Base-by-base conservation (phyloP, 83 land plant genomes). In the Picea abies region DNA sequence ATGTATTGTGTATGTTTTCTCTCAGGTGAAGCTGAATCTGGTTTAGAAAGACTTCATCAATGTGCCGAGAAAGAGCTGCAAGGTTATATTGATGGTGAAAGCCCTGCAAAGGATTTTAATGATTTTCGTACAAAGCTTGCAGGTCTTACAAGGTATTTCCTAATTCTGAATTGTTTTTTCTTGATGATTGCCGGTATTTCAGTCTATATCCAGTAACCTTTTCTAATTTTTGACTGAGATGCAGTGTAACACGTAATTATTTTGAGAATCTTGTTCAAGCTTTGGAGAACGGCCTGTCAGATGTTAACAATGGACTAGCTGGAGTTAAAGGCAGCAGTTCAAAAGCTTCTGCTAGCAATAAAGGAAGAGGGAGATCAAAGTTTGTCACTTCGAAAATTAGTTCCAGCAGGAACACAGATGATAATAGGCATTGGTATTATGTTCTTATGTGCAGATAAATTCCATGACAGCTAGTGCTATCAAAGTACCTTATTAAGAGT, bases 61-160 rank as follows among this genome's bases (percentile, higher is more conserved):
- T 94, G 96, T 85, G 96, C 91, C 14, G 96, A 94, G 79, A 94
- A 94, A 84, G 96, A 94, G 61, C 64, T 94, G 14, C 88, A 90
- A 52, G 19, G 11, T 22, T 92, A 82, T 78, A 84, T 92, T 79
- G 92, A 86, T 20, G 92, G 87, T 8, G 93, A 88, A 15, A 81
- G 86, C 16, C 85, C 87, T 6, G 47, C 85, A 41, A 86, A 86
- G 76, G 88, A 85, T 60, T 94, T 94, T 83, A 92, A 89, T 87
- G 95, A 92, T 9, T 94, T 94, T 64, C 91, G 96, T 19, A 91
- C 92, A 9, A 94, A 94, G 82, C 84, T 94, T 49, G 95, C 96
- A 81, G 95, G 95, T 14, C 83, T 94, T 37, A 94, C 96, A 65
- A 92, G 91, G 69, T 66, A n/a, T 66, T 56, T 56, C 58, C 49